Base-by-base conservation (phyloP, 169 alveolate species). In the Perkinsus chesapeaki region DNA sequence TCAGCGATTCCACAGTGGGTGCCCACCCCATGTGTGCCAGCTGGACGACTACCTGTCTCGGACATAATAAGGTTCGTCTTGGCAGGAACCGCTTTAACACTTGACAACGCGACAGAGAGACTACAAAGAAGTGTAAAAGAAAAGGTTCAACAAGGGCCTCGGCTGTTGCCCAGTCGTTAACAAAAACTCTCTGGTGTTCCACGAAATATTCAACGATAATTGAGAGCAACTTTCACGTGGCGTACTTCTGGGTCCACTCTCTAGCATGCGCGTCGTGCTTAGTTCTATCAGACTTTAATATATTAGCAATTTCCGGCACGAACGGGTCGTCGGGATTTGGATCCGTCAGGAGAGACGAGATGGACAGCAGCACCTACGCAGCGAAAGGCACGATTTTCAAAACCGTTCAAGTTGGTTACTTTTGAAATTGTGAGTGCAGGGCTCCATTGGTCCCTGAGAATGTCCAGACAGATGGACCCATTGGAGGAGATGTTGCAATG, bases 341-440 rank as follows among this genome's bases (percentile, higher is more conserved):
- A 91, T 99, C 99, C 3, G 99, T 98, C 82, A 99, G 98, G n/a
- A 99, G 96, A 7, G 99, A 98, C 20, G 99, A 98, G 91, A 99
- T 98, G 91, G 99, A 98, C 39, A 99, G 96, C 60, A 99, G 96
- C 36, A 99, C 99, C 82, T 60, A 60, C 3, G 31, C 82, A 60
- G 82, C 31, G n/a, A n/a, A n/a, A n/a, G n/a, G n/a, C n/a, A n/a
- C n/a, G n/a, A 60, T 60, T 16, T 27, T 60, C 31, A 43, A 5
- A 43, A 16, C 23, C 23, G 60, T 16, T 43, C 16, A 16, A 5
- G 60, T 9, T 9, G 60, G 60, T 60, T 60, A 98, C 99, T 96
- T 99, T 99, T 91, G 99, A 97, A 34, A 99, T 99, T 92, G 99
- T 98, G 73, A 99, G 97, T 27, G 99, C 99, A 10, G 99, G 99